Evolutionary conservation across 768 basidiomycete species (phyloP), one percentile per base, ranked within the genome.

Genomic region (Collybia mongolica): DNA sequence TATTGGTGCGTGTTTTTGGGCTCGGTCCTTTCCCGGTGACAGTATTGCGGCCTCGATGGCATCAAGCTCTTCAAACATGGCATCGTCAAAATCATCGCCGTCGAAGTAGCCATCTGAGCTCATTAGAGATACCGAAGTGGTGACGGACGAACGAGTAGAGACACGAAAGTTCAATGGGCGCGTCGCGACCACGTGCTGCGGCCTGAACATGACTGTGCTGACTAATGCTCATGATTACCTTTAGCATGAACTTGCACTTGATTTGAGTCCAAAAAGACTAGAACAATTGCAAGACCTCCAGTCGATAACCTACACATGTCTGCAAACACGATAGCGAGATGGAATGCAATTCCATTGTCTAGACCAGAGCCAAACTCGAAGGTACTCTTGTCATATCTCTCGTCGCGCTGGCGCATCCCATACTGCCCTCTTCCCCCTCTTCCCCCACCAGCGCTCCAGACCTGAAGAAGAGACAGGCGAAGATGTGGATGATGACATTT

Each of bases 81-180:
- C 79, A 39, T 77, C 77, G 65, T 90, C 79, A 35, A 86, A 60
- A 44, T 73, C 77, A 24, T 86, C 84, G 53, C 82, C 83, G 54
- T 81, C 79, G 62, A 87, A 91, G 61, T 84, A 89, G 37, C 76
- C 84, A 70, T 89, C 88, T 29, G 86, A 89, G 72, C 83, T 87
- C 88, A 91, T 89, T 53, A 58, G 54, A 23, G 36, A 23, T 28
- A 4, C 15, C 20, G 35, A 24, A 35, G 28, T 9, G 32, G 49
- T 11, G 23, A 20, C 15, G 36, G 28, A 29, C 23, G 40, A 48
- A 32, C 20, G 24, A 36, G 23, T 29, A 7, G n/a, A 19, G 17
- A n/a, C n/a, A n/a, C n/a, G n/a, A n/a, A n/a, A n/a, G n/a, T n/a
- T 37, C 32, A 44, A 42, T 49, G 6, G 35, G 24, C 41, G 46